Base-by-base conservation (phyloP, 2,329 filamentous ascomycete species). In the Apiospora arundinis region DNA sequence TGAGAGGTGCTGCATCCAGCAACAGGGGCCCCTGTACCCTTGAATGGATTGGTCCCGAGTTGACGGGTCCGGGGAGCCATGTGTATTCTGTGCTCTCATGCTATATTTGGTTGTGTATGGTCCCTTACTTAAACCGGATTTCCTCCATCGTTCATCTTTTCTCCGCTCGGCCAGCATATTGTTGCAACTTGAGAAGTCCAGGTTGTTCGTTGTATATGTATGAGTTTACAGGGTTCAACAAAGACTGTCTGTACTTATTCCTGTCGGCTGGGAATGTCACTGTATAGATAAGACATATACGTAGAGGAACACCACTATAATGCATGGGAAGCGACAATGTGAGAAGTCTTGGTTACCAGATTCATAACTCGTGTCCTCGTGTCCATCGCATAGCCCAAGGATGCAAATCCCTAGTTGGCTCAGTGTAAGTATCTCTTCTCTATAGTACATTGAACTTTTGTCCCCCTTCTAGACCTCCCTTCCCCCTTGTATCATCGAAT, bases 331-430 rank as follows among this genome's bases (percentile, higher is more conserved):
- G 18, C 7, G 28, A 37, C 0, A 8, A 8, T 16, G 16, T 56
- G 12, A 18, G 18, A 60, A 60, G 14, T 60, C 28, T 37, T 5
- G 18, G 18, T 40, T 63, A 8, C 32, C 32, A 63, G 37, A 40
- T 63, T 63, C 56, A 63, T 63, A 63, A 40, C 32, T 63, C 32
- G 32, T 63, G 56, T 63, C 32, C 28, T 63, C 56, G n/a, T 63
- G 11, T 40, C 56, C 56, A 63, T 63, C 56, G 28, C 56, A 63
- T 63, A 63, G 40, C 11, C 56, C 56, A 63, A 40, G 32, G 56
- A 63, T n/a, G 56, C 4, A 60, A 48, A 1, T 63, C 32, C 56
- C 32, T 63, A 7, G 56, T n/a, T 40, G 25, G 4, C 21, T 18
- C 18, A 4, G 49, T 28, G 23, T 60, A 18, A 23, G 28, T 63